Evolutionary conservation across 2,329 filamentous ascomycete genomes (phyloP), one percentile per base, ranked within the genome.

Genomic region (Juglanconis oblonga): DNA sequence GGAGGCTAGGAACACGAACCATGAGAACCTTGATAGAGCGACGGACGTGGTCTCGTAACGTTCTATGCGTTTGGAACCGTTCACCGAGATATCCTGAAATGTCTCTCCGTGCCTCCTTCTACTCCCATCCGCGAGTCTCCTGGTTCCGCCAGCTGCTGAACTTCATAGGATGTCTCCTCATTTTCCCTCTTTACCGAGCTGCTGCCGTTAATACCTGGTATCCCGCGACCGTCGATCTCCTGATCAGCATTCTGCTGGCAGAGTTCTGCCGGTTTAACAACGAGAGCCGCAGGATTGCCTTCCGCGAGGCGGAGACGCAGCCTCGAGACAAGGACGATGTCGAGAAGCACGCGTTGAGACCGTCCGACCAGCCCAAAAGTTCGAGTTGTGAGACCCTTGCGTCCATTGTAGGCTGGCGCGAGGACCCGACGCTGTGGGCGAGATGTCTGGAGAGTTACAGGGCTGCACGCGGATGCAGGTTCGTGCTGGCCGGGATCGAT

Each of bases 391-490:
- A 67, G 35, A 70, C 68, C 17, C 67, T 72, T 29, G 40, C 50
- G 17, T 49, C 50, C 44, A 33, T 72, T 24, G 70, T 72, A 14
- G 70, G 70, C 31, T 72, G 71, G 61, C 67, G 70, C 33, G 70
- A 72, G 52, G 70, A 72, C 29, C 66, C 68, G 1, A 59, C 57
- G 4, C 53, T 72, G 2, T 72, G 69, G 61, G 62, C 62, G 33
- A 65, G 65, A 9, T 67, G 67, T n/a, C 57, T 72, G 42, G 63
- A 66, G 2, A 71, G 70, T 54, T 72, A 72, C 64, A 68, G 64
- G 38, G 54, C 59, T 5, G 65, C 67, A 2, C 55, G 64, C 5
- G 66, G 66, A 8, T 66, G 67, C n/a, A 63, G 63, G 0, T 67
- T 69, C 38, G 45, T 71, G n/a, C 63, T 72, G 2, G 64, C 67